phyloP scores from a whole-genome alignment of 2,329 filamentous ascomycete species.

The Chlorencoelia australis region DNA sequence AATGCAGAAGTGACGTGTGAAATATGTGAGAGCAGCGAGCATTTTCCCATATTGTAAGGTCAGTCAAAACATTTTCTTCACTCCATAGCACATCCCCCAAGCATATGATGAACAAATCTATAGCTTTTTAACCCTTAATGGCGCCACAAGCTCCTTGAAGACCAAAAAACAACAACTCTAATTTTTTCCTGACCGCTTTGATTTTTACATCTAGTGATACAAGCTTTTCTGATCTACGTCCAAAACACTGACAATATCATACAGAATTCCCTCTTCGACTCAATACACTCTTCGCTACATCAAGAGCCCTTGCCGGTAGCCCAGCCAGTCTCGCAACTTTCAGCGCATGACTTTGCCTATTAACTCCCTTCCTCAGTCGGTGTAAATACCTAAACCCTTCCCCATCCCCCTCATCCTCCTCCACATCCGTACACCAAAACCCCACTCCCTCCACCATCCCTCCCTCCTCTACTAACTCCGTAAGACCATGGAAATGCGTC shows the following conservation, averaged over 20 bases:
- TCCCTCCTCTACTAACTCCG: conserved; percentile 58
- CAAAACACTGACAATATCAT: conserved; percentile 43
- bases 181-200: conserved; percentile 31
- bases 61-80: conserved; percentile 13
- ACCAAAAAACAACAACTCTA: conserved; percentile 33
- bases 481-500: conserved; percentile 83
- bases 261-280: conserved; percentile 31
- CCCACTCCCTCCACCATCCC: conserved; percentile 36
- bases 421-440: conserved; percentile 77
- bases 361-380: conserved; percentile 69
- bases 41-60: no score
- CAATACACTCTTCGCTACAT: conserved; percentile 41
- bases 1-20: no score
- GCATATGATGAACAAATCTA: conserved; percentile 28
- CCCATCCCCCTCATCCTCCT: conserved; percentile 45
- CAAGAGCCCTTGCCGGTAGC: conserved; percentile 62
- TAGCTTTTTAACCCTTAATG: conserved; percentile 33
- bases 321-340: conserved; percentile 90
- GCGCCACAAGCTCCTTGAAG: conserved; percentile 27
- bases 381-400: conserved; percentile 77
- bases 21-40: conserved; percentile 2
- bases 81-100: conserved; percentile 6
- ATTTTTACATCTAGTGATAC: conserved; percentile 34
- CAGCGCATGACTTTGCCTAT: conserved; percentile 78
- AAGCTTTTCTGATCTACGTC: conserved; percentile 17